These are phyloP conservation scores for Xylaria curta DNA, from an alignment of 495 filamentous ascomycete genomes.

Conservation along the genomic window DNA sequence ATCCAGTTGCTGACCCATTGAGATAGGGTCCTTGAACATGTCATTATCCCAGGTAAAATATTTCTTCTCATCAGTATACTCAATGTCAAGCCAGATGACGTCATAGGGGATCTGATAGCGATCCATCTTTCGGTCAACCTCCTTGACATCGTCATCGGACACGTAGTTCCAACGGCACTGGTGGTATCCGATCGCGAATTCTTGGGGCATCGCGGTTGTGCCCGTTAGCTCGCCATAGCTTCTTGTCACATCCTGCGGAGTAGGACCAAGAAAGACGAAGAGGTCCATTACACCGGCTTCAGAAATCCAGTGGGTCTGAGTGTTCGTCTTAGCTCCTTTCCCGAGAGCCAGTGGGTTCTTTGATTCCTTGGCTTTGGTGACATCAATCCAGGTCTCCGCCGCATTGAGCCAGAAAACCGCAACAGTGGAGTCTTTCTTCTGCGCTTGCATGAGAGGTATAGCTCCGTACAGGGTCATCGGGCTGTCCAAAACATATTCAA, in stretches of 20 bases:
- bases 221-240: slow-evolving; percentile 92
- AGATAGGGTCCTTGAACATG: slow-evolving; percentile 82
- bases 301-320: slow-evolving; percentile 95
- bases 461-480: slow-evolving; percentile 98
- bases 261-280: slow-evolving; percentile 92
- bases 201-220: slow-evolving; percentile 86
- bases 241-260: slow-evolving; percentile 77
- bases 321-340: slow-evolving; percentile 69
- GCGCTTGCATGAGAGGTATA: slow-evolving; percentile 97
- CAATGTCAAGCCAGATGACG: slow-evolving; percentile 97
- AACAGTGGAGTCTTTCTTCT: slow-evolving; percentile 89
- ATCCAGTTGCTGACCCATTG: slow-evolving; percentile 86
- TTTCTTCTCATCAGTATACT: slow-evolving; percentile 94
- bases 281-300: slow-evolving; percentile 88
- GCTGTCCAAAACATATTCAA: slow-evolving; percentile 95
- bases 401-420: slow-evolving; percentile 99
- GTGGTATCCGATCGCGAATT: slow-evolving; percentile 92
- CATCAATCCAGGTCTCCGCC: slow-evolving; percentile 96
- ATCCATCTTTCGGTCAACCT: slow-evolving; percentile 95
- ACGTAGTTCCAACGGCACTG: slow-evolving; percentile 99
- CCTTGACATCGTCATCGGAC: slow-evolving; percentile 93
- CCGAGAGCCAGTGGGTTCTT: slow-evolving; percentile 81
- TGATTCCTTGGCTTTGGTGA: slow-evolving; percentile 78
- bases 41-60: slow-evolving; percentile 97
- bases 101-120: slow-evolving; percentile 95